phyloP scores from a whole-genome alignment of 1,284 basidiomycete genomes.

The Cryptococcus sp. region DNA sequence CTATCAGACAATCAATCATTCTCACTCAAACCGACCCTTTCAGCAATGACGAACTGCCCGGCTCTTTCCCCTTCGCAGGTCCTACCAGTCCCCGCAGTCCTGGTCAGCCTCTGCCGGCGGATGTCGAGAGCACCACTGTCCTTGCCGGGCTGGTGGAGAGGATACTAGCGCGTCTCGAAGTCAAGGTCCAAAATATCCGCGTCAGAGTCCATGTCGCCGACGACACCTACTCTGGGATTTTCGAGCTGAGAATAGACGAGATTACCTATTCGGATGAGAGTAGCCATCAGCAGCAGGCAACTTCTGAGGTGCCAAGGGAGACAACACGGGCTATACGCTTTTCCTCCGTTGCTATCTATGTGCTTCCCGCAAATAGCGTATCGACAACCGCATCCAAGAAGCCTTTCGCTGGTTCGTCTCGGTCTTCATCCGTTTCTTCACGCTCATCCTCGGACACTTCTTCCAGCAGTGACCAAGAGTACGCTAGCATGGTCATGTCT shows the following conservation, averaged over 20 bases:
- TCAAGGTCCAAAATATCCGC: constrained; percentile 68
- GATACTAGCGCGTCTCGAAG: constrained; percentile 76
- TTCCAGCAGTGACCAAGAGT: constrained; percentile 26
- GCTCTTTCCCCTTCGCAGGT: constrained; percentile 39
- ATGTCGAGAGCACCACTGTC: constrained; percentile 64
- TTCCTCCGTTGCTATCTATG: constrained; percentile 28
- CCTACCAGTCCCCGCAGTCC: constrained; percentile 8
- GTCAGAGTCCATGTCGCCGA: constrained; percentile 53
- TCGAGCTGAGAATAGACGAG: constrained; percentile 46
- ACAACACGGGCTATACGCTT: constrained; percentile 31
- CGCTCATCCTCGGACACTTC: constrained; percentile 18
- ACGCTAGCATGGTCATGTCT: constrained; percentile 53
- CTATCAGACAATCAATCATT: constrained; percentile 56
- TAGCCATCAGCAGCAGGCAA: constrained; percentile 3
- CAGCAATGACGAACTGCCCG: constrained; percentile 33
- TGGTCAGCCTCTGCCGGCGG: constrained; percentile 14
- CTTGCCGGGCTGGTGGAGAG: constrained; percentile 82
- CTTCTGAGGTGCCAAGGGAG: constrained; percentile 6
- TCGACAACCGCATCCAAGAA: neutral
- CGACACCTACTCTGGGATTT: constrained; percentile 28
- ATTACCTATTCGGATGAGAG: constrained; percentile 49
- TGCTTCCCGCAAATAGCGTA: constrained; percentile 15
- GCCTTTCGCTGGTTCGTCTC: constrained; percentile 7
- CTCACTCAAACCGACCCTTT: constrained; percentile 44
- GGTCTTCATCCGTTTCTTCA: constrained; percentile 29